Base-by-base conservation (phyloP, 805 yeast genomes). In the Danielozyma ontarioensis region DNA sequence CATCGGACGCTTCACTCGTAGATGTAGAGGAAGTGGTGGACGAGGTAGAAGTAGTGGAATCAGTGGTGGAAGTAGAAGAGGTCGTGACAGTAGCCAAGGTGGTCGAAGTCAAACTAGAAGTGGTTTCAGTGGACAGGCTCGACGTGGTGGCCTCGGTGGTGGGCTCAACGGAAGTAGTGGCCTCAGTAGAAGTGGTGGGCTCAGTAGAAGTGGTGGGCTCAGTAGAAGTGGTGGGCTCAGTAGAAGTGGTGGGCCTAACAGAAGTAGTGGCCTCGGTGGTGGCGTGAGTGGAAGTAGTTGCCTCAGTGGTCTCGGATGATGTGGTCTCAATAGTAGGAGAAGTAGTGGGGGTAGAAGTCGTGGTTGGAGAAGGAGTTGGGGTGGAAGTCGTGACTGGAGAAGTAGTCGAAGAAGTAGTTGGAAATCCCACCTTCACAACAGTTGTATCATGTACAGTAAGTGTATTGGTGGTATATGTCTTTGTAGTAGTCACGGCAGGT, bases 401-500 rank as follows among this genome's bases (percentile, higher is more conserved):
- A 19, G 22, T 19, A 19, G 22, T 19, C 10, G 22, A 10, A 19
- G 22, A 6, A 19, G 22, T 19, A 19, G 22, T 19, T 19, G 22
- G 22, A 19, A 10, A n/a, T n/a, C n/a, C n/a, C n/a, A n/a, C n/a
- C n/a, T n/a, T n/a, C n/a, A 31, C 34, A 14, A 48, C 37, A 3
- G 28, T 30, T 4, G 55, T 50, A 5, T 30, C 27, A 13, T 16
- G 12, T 3, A 33, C 25, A 6, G 33, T 25, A 4, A 36, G 40
- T 5, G 51, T 40, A 14, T 35, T 36, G 5, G 50, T 42, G 13
- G 56, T 51, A 28, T 37, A 36, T 11, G 58, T 52, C 14, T 43
- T 35, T 50, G 46, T 43, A 5, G 41, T 37, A 10, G 63, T 57
- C 15, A 47, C 53, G 16, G 58, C 45, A 11, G 55, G 44, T 25